Evolutionary conservation across 345 rosid species (phyloP).

Genomic region (Gossypium rotundifolium): DNA sequence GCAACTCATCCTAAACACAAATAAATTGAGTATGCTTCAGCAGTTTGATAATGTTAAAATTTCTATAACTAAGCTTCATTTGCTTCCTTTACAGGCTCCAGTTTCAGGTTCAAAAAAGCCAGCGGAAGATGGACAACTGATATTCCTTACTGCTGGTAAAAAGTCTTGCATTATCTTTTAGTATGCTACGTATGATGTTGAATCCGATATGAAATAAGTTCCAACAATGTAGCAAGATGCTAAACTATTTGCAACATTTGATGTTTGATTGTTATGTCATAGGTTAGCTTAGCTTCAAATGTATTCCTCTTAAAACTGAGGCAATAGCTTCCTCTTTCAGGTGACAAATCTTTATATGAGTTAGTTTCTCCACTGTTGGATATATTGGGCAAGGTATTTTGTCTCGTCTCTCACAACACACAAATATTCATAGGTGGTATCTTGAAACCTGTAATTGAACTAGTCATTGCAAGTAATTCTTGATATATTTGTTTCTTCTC

Average conservation of each 20-base stretch:
- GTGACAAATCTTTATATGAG: slow-evolving; percentile 69
- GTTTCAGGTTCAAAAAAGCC: slow-evolving; percentile 96
- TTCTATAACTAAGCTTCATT: neutral
- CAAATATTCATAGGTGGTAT: neutral
- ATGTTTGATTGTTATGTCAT: neutral
- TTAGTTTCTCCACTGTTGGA: slow-evolving; percentile 63
- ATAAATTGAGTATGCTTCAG: neutral
- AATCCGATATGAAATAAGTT: neutral
- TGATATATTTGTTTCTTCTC: slow-evolving; percentile 10
- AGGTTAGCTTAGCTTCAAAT: neutral
- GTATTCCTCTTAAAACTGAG: slow-evolving; percentile 6
- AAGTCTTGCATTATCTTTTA: neutral
- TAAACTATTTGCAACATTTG: slow-evolving; percentile 5
- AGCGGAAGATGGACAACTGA: slow-evolving; percentile 81
- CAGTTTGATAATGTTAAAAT: slow-evolving; percentile 1
- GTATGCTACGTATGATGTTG: neutral
- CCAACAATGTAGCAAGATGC: neutral
- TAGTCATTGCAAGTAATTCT: slow-evolving; percentile 3
- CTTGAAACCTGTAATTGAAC: neutral
- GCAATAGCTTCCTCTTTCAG: slow-evolving; percentile 40
- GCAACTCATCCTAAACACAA: neutral
- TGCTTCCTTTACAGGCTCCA: slow-evolving; percentile 56
- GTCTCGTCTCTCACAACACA: neutral
- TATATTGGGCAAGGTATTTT: slow-evolving; percentile 81
- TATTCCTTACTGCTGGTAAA: slow-evolving; percentile 86